Conservation (phyloP, 495 filamentous ascomycete species). For the Hyaloscypha hepaticicola region DNA sequence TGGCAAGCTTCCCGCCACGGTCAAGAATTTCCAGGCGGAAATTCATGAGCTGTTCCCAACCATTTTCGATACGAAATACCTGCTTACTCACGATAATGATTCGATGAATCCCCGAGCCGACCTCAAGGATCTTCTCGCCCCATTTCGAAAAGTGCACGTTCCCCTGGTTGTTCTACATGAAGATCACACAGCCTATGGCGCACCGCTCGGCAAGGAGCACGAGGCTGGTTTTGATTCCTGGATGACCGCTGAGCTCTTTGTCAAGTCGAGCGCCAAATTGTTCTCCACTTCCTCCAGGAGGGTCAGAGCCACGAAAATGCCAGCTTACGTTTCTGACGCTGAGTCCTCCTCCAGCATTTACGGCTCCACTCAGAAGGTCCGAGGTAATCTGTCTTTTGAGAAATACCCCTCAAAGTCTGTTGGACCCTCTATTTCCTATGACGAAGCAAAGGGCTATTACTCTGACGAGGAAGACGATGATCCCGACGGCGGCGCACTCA, state of each 20-base stretch:
- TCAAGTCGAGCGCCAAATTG: conserved; percentile 59
- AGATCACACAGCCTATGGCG: conserved; percentile 29
- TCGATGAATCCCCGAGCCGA: conserved; percentile 21
- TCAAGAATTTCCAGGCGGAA: conserved; percentile 60
- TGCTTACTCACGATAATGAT: conserved; percentile 46
- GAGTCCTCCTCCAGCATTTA: too few relatives aligned
- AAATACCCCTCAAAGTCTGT: too few relatives aligned
- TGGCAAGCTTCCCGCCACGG: conserved; percentile 58
- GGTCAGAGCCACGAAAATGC: too few relatives aligned
- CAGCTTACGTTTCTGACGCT: too few relatives aligned
- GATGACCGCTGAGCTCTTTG: conserved; percentile 63
- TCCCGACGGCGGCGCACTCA: background rate
- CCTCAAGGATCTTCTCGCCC: conserved; percentile 19
- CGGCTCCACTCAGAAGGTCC: too few relatives aligned
- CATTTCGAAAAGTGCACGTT: conserved; percentile 18
- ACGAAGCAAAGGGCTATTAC: too few relatives aligned
- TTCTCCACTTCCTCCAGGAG: too few relatives aligned
- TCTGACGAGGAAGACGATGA: conserved; percentile 4
- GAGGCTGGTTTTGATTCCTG: conserved; percentile 73
- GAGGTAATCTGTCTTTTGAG: too few relatives aligned
- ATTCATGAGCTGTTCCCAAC: conserved; percentile 66
- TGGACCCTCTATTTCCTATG: too few relatives aligned
- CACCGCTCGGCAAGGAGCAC: conserved; percentile 42
- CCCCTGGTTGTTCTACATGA: conserved; percentile 45
- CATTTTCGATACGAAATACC: conserved; percentile 76